A percentile compares a stretch with the other conserved stretches of the same genome.
Evolutionary conservation across 768 basidiomycete genomes (phyloP).

Genomic region (Pholiota conissans): DNA sequence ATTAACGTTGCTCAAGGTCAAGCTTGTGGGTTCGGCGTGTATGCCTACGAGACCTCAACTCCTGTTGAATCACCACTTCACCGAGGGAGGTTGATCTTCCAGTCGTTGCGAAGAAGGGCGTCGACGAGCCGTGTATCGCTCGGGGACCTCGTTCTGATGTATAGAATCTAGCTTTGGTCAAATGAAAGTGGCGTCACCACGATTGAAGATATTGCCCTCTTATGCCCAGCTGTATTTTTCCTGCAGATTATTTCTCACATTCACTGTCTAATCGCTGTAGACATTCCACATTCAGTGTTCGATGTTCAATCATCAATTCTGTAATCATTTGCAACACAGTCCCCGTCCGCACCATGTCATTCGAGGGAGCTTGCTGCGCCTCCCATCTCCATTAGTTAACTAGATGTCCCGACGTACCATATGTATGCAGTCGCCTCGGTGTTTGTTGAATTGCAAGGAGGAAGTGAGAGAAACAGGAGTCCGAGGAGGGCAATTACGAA

Average conservation of each 20-base stretch:
- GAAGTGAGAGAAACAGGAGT: not conserved
- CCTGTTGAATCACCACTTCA: too few species aligned
- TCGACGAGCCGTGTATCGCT: too few species aligned
- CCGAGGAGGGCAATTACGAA: not conserved
- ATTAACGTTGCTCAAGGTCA: not conserved
- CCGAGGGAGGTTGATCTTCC: too few species aligned
- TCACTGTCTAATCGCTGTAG: too few species aligned
- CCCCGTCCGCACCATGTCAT: constrained; percentile 1
- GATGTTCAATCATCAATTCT: not conserved
- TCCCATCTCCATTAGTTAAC: too few species aligned
- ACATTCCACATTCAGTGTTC: not conserved
- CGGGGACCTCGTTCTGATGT: not conserved
- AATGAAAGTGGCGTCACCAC: not conserved
- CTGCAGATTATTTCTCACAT: too few species aligned
- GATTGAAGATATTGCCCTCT: not conserved
- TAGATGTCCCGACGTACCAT: not conserved
- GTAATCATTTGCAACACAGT: not conserved
- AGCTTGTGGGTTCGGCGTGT: not conserved
- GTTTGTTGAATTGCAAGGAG: not conserved
- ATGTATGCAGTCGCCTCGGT: not conserved
- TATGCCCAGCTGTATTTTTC: too few species aligned
- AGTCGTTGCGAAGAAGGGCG: too few species aligned
- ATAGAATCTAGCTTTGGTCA: not conserved
- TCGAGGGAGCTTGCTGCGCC: not conserved
- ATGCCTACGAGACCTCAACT: not conserved